Base-by-base conservation (phyloP, 768 basidiomycete genomes). In the Baorangia bicolor region DNA sequence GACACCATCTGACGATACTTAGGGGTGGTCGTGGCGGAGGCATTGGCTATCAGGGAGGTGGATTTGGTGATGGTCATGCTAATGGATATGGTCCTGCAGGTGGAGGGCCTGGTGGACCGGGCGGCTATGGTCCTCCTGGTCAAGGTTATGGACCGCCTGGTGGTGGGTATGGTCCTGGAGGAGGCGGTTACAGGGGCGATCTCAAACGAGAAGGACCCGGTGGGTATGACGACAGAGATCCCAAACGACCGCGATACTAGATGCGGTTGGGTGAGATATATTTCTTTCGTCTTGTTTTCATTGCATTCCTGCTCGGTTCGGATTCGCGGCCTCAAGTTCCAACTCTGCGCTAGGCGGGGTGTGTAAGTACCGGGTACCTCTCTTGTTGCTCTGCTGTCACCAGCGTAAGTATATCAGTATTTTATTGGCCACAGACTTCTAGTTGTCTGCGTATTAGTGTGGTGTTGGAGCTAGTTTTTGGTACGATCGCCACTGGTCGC, bases 221-320 rank as follows among this genome's bases (percentile, higher is more conserved):
- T 75, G 86, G 86, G 72, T 89, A 81, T 72, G 90, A 92, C 67
- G 90, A 92, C 72, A 82, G 90, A 62, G 90, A 92, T 62, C 65
- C 79, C 33, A 93, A 93, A 74, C 87, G 91, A 68, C 85, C 87
- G 66, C 83, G 91, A 67, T 91, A 89, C 74, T 92, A 83, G 80
- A 62, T 66, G 71, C 65, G 69, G 69, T 71, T 63, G 67, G 67
- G 68, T 69, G 69, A 64, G 67, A 74, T 61, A 65, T 63, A 50
- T 69, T 66, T 64, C 53, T 55, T 66, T 57, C 25, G 61, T 55
- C 45, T 60, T 63, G 51, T 50, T 68, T 68, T 57, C 58, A n/a
- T 55, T 37, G 49, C 54, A 42, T 64, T 67, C 57, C 56, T 38
- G 56, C 39, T 60, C 58, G 41, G 53, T 64, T 70, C 50, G 55